Evolutionary conservation across 495 filamentous ascomycete genomes (phyloP), one percentile per base, ranked within the genome.

Genomic region (Penicillium herquei): DNA sequence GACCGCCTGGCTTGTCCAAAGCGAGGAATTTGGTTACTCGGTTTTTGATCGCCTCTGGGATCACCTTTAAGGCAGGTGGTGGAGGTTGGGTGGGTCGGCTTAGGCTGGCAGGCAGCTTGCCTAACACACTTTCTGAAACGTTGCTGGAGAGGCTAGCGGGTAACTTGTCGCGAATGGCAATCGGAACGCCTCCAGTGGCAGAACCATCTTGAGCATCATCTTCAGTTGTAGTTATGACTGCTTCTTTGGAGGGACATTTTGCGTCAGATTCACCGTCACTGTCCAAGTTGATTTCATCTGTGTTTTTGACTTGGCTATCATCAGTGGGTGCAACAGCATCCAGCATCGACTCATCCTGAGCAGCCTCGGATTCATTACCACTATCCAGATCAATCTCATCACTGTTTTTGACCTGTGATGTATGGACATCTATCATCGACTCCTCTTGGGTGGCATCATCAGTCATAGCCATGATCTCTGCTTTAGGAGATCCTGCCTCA

Each of bases 11-110:
- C 66, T 98, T 98, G 72, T 96, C 91, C 7, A 98, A 74, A 2
- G 94, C 89, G 6, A 98, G 80, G 71, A 98, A 98, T 30, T 83
- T 75, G 2, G 91, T 95, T n/a, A 76, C 78, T 5, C 72, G 83
- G 69, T 96, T 97, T 12, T 74, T 81, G 48, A 93, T 90, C 1
- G 71, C 75, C 1, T 72, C 61, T 0, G 79, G 78, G 8, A 69
- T 61, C 35, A 71, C 60, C 62, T 51, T 79, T 63, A 58, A 81
- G 71, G 14, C 64, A n/a, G 64, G 43, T 54, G 56, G 48, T 8
- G 58, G 44, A 16, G 62, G 18, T 11, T 62, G 55, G 48, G 54
- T 39, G 17, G 66, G 62, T 40, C 70, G 72, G 6, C 80, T 62
- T 54, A 91, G 88, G 1, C 86, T 81, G 11, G 84, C 81, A 8